Percentiles rank a stretch among this genome's conserved stretches.
These are phyloP conservation scores for Symbiodinium natans DNA, from an alignment of 73 alveolate species.

Conservation along the genomic window DNA sequence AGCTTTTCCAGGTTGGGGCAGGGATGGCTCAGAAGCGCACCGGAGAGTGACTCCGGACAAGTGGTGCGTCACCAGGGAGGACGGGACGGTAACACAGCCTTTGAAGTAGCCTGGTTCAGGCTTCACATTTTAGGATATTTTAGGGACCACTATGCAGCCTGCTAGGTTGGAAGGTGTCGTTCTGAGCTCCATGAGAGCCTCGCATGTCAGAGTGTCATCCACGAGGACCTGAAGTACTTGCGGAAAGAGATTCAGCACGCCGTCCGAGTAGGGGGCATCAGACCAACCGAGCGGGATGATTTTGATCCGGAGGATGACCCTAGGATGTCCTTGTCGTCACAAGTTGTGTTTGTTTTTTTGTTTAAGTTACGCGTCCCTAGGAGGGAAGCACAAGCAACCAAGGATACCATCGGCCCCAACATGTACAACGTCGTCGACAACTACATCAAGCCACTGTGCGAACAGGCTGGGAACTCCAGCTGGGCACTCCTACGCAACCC, in stretches of 20 bases:
- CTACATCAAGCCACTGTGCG: constrained; percentile 12
- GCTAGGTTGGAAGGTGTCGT: too few relatives aligned
- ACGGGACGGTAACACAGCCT: not conserved
- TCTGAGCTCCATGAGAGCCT: too few relatives aligned
- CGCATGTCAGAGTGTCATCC: not conserved
- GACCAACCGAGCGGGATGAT: not conserved
- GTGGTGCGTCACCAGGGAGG: constrained; percentile 20
- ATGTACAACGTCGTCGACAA: constrained; percentile 31
- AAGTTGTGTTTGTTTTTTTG: too few relatives aligned
- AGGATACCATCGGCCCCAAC: constrained; percentile 7
- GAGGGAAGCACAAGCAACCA: too few relatives aligned
- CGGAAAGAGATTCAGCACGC: constrained; percentile 7
- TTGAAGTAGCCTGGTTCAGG: too few relatives aligned
- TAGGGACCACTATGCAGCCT: too few relatives aligned
- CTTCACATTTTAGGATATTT: too few relatives aligned
- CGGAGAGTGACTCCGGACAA: not conserved
- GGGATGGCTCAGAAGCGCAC: constrained; percentile 12
- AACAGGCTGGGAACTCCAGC: constrained; percentile 15
- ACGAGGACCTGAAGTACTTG: not conserved
- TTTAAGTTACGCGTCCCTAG: too few relatives aligned
- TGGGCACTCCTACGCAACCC: constrained; percentile 38
- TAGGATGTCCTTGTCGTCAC: too few relatives aligned
- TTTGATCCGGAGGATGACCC: constrained; percentile 2
- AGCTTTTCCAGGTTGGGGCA: constrained; percentile 15
- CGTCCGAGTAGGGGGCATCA: not conserved